Conservation (phyloP, 805 yeast species). For the Candida hungchunana region DNA sequence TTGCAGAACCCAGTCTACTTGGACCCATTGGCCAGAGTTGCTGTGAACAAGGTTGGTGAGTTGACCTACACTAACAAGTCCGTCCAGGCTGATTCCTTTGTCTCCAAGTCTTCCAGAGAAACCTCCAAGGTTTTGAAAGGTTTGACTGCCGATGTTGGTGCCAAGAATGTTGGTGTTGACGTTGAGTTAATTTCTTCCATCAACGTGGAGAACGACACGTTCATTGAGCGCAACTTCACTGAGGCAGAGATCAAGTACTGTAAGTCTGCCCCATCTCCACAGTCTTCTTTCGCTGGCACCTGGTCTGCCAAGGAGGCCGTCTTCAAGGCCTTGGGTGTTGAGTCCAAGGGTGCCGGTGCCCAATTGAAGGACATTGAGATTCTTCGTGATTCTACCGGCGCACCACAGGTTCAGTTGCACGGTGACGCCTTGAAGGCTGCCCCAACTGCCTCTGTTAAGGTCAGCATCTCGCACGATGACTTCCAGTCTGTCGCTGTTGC, state of each 20-base stretch:
- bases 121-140: slow-evolving; percentile 60
- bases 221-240: slow-evolving; percentile 90
- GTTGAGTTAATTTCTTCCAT: slow-evolving; percentile 83
- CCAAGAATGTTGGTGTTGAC: slow-evolving; percentile 88
- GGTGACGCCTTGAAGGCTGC: slow-evolving; percentile 82
- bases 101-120: slow-evolving; percentile 44
- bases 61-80: slow-evolving; percentile 46
- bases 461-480: slow-evolving; percentile 95
- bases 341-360: slow-evolving; percentile 93
- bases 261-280: slow-evolving; percentile 64
- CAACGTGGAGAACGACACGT: slow-evolving; percentile 85
- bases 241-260: slow-evolving; percentile 77
- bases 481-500: slow-evolving; percentile 98
- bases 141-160: slow-evolving; percentile 44
- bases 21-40: slow-evolving; percentile 80
- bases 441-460: slow-evolving; percentile 62
- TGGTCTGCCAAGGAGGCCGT: slow-evolving; percentile 99
- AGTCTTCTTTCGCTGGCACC: slow-evolving; percentile 92
- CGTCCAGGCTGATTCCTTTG: slow-evolving; percentile 45
- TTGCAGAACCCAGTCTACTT: slow-evolving; percentile 88
- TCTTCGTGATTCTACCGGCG: slow-evolving; percentile 55
- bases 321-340: slow-evolving; percentile 89
- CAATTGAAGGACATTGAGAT: slow-evolving; percentile 89
- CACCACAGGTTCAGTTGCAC: slow-evolving; percentile 72
- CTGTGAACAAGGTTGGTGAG: slow-evolving; percentile 35